Percentiles rank a stretch among this genome's conserved stretches.
phyloP scores from a whole-genome alignment of 73 alveolate species.

The Paramecium sexaurelia region DNA sequence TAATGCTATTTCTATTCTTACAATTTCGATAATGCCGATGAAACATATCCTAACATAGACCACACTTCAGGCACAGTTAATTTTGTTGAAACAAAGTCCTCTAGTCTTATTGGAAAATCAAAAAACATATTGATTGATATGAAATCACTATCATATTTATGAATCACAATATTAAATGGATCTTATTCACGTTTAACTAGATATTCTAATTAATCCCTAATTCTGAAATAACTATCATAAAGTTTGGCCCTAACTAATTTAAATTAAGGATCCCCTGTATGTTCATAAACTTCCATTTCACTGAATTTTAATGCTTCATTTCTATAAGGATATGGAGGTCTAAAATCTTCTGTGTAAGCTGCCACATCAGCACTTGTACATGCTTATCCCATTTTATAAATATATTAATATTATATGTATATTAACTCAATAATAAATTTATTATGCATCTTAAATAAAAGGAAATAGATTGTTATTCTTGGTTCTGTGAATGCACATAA shows the following conservation, averaged over 20 bases:
- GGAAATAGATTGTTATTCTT: not conserved
- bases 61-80: not conserved
- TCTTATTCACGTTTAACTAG: not conserved
- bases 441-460: not conserved
- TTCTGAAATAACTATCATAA: constrained; percentile 10
- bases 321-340: constrained; percentile 28
- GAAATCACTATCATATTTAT: not conserved
- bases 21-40: not conserved
- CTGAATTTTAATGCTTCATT: constrained; percentile 6
- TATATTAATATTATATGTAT: not conserved
- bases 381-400: not conserved
- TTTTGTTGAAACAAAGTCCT: not conserved
- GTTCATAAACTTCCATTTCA: constrained; percentile 55
- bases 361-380: not conserved
- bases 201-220: not conserved
- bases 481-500: not conserved
- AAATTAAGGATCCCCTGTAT: constrained; percentile 14
- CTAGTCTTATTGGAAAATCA: constrained; percentile 26
- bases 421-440: not conserved
- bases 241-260: not conserved
- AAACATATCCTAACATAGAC: not conserved
- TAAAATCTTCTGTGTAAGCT: constrained; percentile 16
- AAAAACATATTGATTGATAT: not conserved
- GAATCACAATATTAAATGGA: not conserved
- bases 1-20: constrained; percentile 20